A percentile compares a stretch with the other conserved stretches of the same genome.
These are phyloP conservation scores for Magnusiomyces ingens DNA, from an alignment of 1,139 yeast species.

Conservation along the genomic window DNA sequence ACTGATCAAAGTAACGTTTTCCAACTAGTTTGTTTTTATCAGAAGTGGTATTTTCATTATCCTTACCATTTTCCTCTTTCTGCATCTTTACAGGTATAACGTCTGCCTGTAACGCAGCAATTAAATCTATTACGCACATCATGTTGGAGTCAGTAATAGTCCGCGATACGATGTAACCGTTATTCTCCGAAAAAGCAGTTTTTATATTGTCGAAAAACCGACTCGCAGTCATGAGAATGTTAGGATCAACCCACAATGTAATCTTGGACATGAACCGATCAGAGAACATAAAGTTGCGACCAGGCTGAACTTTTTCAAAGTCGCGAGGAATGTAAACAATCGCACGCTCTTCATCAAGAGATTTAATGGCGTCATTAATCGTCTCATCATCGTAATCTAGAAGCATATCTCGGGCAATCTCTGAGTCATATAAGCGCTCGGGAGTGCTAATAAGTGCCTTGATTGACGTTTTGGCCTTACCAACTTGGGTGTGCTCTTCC, in stretches of 20 bases:
- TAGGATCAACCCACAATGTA: slow-evolving; percentile 37
- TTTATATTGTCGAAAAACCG: slow-evolving; percentile 39
- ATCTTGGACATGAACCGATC: slow-evolving; percentile 47
- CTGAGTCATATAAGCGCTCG: slow-evolving; percentile 41
- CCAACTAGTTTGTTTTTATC: background rate
- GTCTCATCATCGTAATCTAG: slow-evolving; percentile 39
- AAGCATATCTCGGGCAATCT: slow-evolving; percentile 41
- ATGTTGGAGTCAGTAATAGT: slow-evolving; percentile 53
- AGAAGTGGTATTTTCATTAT: slow-evolving; percentile 39
- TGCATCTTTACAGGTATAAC: slow-evolving; percentile 50
- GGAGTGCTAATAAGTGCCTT: slow-evolving; percentile 61
- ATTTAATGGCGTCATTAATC: slow-evolving; percentile 46
- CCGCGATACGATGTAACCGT: slow-evolving; percentile 53
- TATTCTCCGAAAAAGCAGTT: slow-evolving; percentile 37
- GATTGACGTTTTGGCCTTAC: slow-evolving; percentile 29
- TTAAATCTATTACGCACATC: slow-evolving; percentile 45
- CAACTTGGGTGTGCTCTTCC: slow-evolving; percentile 23
- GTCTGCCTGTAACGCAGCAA: slow-evolving; percentile 37
- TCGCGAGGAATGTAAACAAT: slow-evolving; percentile 45
- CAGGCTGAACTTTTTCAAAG: slow-evolving; percentile 37
- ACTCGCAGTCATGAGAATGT: slow-evolving; percentile 43
- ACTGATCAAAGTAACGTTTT: slow-evolving; percentile 55
- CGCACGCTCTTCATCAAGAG: slow-evolving; percentile 49
- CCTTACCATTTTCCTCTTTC: slow-evolving; percentile 39
- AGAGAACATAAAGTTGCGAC: slow-evolving; percentile 48